phyloP scores from a whole-genome alignment of 495 filamentous ascomycete species.

The Neurospora sp. region DNA sequence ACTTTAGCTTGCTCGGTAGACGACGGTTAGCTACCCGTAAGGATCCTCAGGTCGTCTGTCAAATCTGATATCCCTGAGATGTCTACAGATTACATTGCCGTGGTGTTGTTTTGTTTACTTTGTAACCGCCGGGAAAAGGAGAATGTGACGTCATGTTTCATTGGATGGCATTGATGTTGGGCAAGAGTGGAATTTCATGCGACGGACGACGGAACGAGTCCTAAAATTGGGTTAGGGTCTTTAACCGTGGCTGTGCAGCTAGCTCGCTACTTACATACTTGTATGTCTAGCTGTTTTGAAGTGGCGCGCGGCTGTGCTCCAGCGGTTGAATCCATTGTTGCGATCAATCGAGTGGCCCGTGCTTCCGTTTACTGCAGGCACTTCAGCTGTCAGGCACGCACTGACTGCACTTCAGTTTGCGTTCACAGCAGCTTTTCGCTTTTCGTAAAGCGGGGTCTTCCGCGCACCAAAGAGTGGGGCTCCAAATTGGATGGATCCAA shows the following conservation, averaged over 20 bases:
- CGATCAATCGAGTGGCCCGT: background rate
- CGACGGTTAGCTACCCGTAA: background rate
- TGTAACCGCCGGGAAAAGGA: background rate
- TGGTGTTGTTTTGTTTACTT: background rate
- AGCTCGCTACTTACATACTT: background rate
- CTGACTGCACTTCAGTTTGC: background rate
- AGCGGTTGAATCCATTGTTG: background rate
- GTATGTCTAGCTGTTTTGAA: background rate
- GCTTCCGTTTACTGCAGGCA: background rate
- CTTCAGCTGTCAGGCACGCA: background rate
- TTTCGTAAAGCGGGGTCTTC: background rate
- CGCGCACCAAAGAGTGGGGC: background rate
- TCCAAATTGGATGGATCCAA: constrained; percentile 1
- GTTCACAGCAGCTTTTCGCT: background rate
- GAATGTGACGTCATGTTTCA: background rate
- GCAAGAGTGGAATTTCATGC: background rate
- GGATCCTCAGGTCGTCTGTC: background rate
- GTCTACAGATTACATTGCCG: background rate
- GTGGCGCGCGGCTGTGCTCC: background rate
- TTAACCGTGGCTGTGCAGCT: background rate
- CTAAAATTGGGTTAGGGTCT: background rate
- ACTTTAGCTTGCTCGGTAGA: background rate
- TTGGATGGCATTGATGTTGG: background rate
- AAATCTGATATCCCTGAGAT: background rate
- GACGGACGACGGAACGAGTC: background rate